phyloP scores from a whole-genome alignment of 768 basidiomycete genomes.

The Rhizopogon sp. region DNA sequence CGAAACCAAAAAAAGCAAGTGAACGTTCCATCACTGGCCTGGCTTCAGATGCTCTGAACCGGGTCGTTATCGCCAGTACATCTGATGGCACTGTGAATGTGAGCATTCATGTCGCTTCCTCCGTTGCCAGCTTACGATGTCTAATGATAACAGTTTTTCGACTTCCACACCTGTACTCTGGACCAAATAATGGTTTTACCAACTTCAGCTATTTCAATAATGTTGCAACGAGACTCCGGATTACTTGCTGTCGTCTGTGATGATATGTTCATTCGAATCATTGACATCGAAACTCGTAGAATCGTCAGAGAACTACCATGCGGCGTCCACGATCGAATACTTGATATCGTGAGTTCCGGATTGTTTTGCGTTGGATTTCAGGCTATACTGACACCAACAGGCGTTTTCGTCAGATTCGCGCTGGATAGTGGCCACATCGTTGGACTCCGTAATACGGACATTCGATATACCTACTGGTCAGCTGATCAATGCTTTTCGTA shows the following conservation, averaged over 20 bases:
- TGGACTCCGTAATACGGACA: conserved; percentile 90
- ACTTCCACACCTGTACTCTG: conserved; percentile 84
- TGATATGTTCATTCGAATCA: conserved; percentile 76
- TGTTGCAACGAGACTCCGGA: conserved; percentile 80
- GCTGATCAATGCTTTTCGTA: conserved; percentile 89
- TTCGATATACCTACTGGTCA: conserved; percentile 93
- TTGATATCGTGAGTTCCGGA: conserved; percentile 71
- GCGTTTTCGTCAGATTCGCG: conserved; percentile 93
- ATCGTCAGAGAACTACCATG: conserved; percentile 80
- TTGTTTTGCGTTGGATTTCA: background rate
- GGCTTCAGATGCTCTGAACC: conserved; percentile 82
- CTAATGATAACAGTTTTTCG: conserved; percentile 70
- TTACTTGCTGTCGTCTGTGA: conserved; percentile 82
- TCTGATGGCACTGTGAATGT: conserved; percentile 89
- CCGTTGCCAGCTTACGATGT: background rate
- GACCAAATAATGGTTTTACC: conserved; percentile 63
- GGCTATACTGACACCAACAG: conserved; percentile 34
- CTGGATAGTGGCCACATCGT: conserved; percentile 84
- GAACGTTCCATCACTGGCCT: conserved; percentile 73
- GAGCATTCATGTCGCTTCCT: conserved; percentile 22
- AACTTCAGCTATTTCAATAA: conserved; percentile 63
- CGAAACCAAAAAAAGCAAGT: conserved; percentile 37
- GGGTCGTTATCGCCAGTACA: conserved; percentile 75
- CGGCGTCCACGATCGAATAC: conserved; percentile 77
- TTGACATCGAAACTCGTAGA: conserved; percentile 88